Conservation (phyloP, 148 eudicot genomes). For the Salicornia ramosissima region DNA sequence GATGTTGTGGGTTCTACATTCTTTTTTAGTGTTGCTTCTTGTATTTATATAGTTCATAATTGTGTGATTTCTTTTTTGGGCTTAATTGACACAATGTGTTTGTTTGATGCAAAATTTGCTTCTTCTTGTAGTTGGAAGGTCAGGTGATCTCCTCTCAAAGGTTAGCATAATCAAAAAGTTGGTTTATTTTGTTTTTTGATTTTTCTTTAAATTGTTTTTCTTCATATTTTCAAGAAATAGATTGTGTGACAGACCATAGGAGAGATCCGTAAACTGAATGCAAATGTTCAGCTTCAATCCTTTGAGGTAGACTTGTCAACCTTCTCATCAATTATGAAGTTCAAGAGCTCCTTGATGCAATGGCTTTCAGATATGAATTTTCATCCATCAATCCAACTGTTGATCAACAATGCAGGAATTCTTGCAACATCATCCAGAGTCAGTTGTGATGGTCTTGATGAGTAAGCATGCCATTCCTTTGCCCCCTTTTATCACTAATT, state of each 20-base stretch:
- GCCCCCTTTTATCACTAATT: background rate
- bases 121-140: conserved; percentile 79
- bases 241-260: conserved; percentile 46
- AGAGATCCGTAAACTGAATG: conserved; percentile 44
- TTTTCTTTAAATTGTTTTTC: background rate
- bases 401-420: conserved; percentile 93
- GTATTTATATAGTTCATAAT: too few species aligned
- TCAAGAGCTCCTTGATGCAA: conserved; percentile 47
- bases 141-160: conserved; percentile 51
- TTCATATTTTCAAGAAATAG: background rate
- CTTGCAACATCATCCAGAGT: conserved; percentile 63
- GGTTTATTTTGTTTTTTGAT: conserved; percentile 3
- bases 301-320: conserved; percentile 77
- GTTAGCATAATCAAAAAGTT: conserved; percentile 26
- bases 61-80: too few species aligned
- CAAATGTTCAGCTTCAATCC: conserved; percentile 57
- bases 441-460: conserved; percentile 68
- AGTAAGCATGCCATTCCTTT: conserved; percentile 39
- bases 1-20: background rate
- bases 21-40: background rate
- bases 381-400: conserved; percentile 80
- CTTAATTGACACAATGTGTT: background rate
- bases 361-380: conserved; percentile 66
- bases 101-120: conserved; percentile 7
- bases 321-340: conserved; percentile 65